Conservation (phyloP, 73 alveolate species). For the Paramecium caudatum region DNA sequence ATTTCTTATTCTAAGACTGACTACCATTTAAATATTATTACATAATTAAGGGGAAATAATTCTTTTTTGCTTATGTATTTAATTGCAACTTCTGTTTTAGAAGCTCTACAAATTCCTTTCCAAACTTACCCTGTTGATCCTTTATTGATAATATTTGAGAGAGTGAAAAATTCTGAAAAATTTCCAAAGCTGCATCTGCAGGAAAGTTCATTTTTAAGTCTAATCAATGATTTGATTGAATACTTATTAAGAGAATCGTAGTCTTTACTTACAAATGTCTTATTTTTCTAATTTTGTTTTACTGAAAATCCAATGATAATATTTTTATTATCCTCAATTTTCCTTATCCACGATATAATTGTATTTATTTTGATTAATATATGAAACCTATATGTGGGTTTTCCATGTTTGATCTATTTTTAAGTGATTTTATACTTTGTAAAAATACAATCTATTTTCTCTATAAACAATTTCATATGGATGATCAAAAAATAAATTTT, state of each 20-base stretch:
- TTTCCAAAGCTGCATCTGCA: constrained; percentile 25
- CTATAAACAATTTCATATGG: not conserved
- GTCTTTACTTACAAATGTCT: constrained; percentile 7
- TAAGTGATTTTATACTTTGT: not conserved
- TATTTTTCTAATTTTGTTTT: not conserved
- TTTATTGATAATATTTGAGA: not conserved
- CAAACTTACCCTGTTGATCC: not conserved
- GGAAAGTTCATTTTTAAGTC: not conserved
- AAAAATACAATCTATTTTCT: not conserved
- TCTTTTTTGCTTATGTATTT: constrained; percentile 1
- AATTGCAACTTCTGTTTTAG: not conserved
- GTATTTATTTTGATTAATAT: not conserved
- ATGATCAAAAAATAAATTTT: constrained; percentile 21
- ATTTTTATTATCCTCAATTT: not conserved
- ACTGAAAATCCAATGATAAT: not conserved
- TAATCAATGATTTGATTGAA: not conserved
- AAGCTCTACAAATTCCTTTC: not conserved
- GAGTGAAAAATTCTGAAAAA: not conserved
- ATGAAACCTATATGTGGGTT: not conserved
- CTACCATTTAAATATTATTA: not conserved
- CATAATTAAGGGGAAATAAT: not conserved
- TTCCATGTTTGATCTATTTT: not conserved
- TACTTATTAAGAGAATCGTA: not conserved
- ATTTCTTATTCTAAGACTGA: constrained; percentile 31
- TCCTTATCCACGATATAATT: not conserved